phyloP scores from a whole-genome alignment of 2,329 filamentous ascomycete genomes.

The Trichoderma arundinaceum region DNA sequence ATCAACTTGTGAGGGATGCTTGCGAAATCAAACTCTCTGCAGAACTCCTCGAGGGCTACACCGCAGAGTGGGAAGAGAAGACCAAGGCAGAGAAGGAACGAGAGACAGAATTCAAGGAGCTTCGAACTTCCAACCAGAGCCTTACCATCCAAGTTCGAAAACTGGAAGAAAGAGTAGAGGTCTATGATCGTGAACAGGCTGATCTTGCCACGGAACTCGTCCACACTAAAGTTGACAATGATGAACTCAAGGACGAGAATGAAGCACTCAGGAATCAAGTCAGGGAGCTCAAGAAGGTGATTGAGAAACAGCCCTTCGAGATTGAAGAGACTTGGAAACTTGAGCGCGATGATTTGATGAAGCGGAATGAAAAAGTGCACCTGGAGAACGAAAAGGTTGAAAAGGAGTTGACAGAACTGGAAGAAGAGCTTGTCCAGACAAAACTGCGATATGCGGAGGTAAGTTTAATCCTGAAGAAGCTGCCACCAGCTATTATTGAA shows the following conservation, averaged over 20 bases:
- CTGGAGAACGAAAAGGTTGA: constrained; percentile 89
- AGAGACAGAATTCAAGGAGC: constrained; percentile 77
- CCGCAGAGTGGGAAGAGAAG: constrained; percentile 90
- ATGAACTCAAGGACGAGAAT: constrained; percentile 86
- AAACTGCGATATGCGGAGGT: constrained; percentile 98
- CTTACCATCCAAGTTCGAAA: constrained; percentile 79
- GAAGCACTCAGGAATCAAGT: constrained; percentile 87
- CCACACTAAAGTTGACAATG: constrained; percentile 89
- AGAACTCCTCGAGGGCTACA: constrained; percentile 80
- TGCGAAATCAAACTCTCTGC: constrained; percentile 85
- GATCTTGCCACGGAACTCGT: constrained; percentile 90
- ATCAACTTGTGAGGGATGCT: constrained; percentile 90
- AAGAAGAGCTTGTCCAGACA: constrained; percentile 87
- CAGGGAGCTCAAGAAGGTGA: constrained; percentile 80
- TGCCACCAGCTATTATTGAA: constrained; percentile 29
- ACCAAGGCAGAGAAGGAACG: constrained; percentile 80
- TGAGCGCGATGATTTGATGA: constrained; percentile 91
- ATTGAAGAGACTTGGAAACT: constrained; percentile 80
- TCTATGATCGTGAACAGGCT: constrained; percentile 88
- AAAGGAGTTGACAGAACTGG: constrained; percentile 88
- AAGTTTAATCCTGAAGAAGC: constrained; percentile 48
- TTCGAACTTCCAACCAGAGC: constrained; percentile 69
- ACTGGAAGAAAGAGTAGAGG: constrained; percentile 86
- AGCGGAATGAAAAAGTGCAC: constrained; percentile 89
- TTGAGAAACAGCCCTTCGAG: constrained; percentile 87